Base-by-base conservation (phyloP, 1,139 yeast genomes). In the Suhomyces kunorum region DNA sequence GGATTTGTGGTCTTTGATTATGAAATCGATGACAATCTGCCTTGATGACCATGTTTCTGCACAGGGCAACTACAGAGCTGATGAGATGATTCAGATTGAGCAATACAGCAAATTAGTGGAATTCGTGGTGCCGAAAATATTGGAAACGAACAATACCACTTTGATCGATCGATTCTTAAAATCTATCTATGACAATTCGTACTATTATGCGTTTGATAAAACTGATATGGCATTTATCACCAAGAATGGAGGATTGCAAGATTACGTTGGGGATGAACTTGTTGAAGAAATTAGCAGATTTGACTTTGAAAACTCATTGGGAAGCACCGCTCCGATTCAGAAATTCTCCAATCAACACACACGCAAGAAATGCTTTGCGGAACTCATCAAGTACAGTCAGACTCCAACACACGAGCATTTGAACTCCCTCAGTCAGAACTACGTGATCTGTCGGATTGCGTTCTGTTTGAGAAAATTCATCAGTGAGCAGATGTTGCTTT, bases 121-220 rank as follows among this genome's bases (percentile, higher is more conserved):
- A 0, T 48, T 74, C 1, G 57, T 85, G 1, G 48, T 81, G 3
- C 74, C 78, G 0, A 54, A 49, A 17, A 52, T 71, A 35, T 48
- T 61, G 23, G 47, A 55, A 3, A 56, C 61, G 24, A 50, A 55
- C 1, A 49, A 52, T 5, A 50, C 60, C 5, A 51, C 51, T 2
- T 58, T 71, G 34, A 49, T 81, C 20, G 64, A 67, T 15, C 64
- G 63, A 9, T 71, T 80, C 34, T 58, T 83, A 3, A 36, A 37
- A 16, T 36, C 38, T 8, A 28, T 57, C 11, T 56, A 55, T 39
- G 56, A 68, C 1, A 60, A 72, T 13, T 81, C 87, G 2, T 76
- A 74, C 44, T 56, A 80, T 12, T 81, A 78, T 54, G 66, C 69
- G 26, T 59, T 69, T 20, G 78, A 73, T 45, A 77, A 72, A 19